Percentiles rank a stretch among this genome's conserved stretches.
Conservation (phyloP, 2,329 filamentous ascomycete genomes). For the Colletotrichum euphorbiae region DNA sequence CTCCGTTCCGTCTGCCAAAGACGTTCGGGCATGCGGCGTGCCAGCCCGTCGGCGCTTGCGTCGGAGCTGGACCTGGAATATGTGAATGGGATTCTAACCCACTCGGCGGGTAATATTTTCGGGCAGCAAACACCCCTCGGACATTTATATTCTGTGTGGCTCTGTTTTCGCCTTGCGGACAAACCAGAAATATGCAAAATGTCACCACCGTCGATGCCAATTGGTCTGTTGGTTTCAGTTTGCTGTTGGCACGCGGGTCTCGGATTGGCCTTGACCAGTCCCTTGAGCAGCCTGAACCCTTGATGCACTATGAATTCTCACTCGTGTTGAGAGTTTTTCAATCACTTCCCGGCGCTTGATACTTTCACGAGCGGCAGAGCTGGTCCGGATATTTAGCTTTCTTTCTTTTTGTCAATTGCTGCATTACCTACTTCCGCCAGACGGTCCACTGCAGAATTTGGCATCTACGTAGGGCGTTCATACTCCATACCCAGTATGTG, state of each 20-base stretch:
- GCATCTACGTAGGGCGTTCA: not conserved
- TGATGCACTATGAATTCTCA: not conserved
- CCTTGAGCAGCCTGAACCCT: not conserved
- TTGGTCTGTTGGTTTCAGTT: not conserved
- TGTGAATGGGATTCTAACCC: not conserved
- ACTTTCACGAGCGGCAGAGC: not conserved
- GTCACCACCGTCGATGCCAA: not conserved
- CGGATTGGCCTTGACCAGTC: not conserved
- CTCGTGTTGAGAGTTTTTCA: not conserved
- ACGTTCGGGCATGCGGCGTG: conserved; percentile 15
- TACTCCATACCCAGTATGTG: too few relatives aligned
- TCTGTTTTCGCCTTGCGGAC: not conserved
- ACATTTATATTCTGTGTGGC: not conserved
- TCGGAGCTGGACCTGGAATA: not conserved
- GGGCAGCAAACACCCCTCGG: not conserved
- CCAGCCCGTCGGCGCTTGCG: conserved; percentile 21
- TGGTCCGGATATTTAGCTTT: not conserved
- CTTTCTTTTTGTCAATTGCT: not conserved
- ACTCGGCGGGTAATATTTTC: not conserved
- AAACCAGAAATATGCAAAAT: not conserved
- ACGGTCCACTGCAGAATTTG: not conserved
- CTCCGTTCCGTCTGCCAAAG: conserved; percentile 13
- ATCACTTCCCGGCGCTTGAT: not conserved
- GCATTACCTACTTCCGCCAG: not conserved
- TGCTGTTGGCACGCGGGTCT: not conserved